Base-by-base conservation (phyloP, 225 moss, liverwort and hornwort genomes). In the Pleurozium schreberi region DNA sequence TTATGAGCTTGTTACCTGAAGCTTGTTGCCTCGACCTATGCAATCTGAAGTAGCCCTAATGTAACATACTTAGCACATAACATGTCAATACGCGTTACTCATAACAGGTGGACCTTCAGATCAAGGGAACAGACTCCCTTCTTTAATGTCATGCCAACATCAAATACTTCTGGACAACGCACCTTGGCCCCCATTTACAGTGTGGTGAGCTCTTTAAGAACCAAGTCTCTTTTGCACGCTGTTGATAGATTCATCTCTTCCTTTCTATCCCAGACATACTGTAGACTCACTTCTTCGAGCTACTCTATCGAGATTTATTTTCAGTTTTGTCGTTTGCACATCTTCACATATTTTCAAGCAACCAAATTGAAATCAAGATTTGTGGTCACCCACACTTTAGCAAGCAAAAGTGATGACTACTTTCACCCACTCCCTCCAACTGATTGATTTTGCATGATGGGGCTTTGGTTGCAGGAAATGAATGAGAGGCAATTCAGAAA, bases 51-150 rank as follows among this genome's bases (percentile, higher is more conserved):
- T 30, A 67, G 34, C 17, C 17, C 17, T 52, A 77, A 49, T 82
- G 57, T 67, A 61, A 68, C 75, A 45, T 23, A n/a, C n/a, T n/a
- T n/a, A 75, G 67, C 47, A 42, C 38, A 66, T 84, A 67, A 75
- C 64, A 25, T 66, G 52, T 75, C 26, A 31, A 65, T 81, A 36
- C 53, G 11, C 59, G 30, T 66, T 67, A 76, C 68, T 91, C 60
- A 74, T 87, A 62, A 74, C 93, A 97, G 97, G 92, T 97, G 97
- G 97, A 97, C 96, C n/a, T 97, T 97, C 87, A 92, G 97, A 84
- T 97, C 96, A 55, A 94, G 97, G 88, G 95, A 95, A 75, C 89
- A 93, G 82, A 95, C 95, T 76, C 96, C 97, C 19, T 96, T 97
- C 83, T 96, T 97, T 87, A 95, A 95, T 40, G 93, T 96, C 64